Evolutionary conservation across 2,329 filamentous ascomycete species (phyloP).

Genomic region (Anthostomella pinea): DNA sequence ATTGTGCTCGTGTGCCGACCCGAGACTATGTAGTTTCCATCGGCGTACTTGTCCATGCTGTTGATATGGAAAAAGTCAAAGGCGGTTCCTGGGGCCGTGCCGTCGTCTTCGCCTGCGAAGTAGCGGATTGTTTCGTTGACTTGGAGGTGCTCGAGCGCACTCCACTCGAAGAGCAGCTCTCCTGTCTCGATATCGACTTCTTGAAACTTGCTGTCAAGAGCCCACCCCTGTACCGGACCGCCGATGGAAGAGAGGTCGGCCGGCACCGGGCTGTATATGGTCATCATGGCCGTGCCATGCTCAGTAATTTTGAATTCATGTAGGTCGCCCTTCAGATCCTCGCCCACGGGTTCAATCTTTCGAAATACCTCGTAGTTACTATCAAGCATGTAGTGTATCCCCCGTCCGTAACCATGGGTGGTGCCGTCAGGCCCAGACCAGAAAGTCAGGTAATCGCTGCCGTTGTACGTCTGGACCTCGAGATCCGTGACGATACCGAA

Average conservation of each 20-base stretch:
- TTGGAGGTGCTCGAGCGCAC: constrained; percentile 12
- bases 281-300: constrained; percentile 17
- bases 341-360: constrained; percentile 31
- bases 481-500: constrained; percentile 17
- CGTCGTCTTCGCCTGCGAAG: constrained; percentile 17
- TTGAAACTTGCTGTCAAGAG: constrained; percentile 18
- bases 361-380: constrained; percentile 35
- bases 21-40: constrained; percentile 38
- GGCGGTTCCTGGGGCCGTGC: constrained; percentile 12
- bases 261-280: constrained; percentile 18
- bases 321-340: constrained; percentile 28
- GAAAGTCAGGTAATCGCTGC: constrained; percentile 34
- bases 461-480: constrained; percentile 30
- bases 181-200: constrained; percentile 23
- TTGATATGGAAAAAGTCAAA: constrained; percentile 41
- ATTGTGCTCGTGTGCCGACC: constrained; percentile 32
- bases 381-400: constrained; percentile 31
- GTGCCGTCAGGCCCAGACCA: constrained; percentile 32
- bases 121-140: constrained; percentile 13
- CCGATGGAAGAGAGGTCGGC: constrained; percentile 17
- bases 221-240: constrained; percentile 17
- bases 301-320: constrained; percentile 23
- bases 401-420: constrained; percentile 16
- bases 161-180: constrained; percentile 22
- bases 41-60: constrained; percentile 32